Evolutionary conservation across 139 green algal species (phyloP).

Genomic region (Zygnema cylindricum): DNA sequence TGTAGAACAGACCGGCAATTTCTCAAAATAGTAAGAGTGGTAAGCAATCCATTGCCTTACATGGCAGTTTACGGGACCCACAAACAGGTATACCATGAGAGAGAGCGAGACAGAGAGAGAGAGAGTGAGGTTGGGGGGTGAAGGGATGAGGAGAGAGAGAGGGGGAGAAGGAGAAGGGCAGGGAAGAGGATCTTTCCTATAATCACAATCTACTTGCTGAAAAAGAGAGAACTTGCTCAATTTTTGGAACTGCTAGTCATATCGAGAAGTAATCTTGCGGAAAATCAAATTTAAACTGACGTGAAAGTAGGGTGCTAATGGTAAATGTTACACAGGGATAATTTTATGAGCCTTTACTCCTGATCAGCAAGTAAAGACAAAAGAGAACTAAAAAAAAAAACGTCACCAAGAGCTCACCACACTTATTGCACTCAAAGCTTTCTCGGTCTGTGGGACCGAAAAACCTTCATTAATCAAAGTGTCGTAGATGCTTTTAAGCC

Average conservation of each 20-base stretch:
- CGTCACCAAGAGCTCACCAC: neutral
- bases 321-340: neutral
- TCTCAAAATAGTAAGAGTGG: neutral
- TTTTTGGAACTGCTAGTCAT: too few relatives aligned
- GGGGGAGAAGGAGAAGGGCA: constrained; percentile 1
- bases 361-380: neutral
- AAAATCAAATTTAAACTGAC: neutral
- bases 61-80: neutral
- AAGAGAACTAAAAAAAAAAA: neutral
- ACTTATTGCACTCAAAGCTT: neutral
- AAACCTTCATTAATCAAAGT: neutral
- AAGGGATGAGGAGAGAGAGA: neutral
- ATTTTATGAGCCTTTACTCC: neutral
- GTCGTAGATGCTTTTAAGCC: neutral
- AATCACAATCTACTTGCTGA: too few relatives aligned
- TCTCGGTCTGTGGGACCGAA: neutral
- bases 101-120: constrained; percentile 2
- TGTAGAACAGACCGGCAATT: neutral
- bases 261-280: too few relatives aligned
- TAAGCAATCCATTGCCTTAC: neutral
- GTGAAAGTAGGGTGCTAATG: neutral
- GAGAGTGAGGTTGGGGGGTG: neutral
- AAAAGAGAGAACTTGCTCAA: too few relatives aligned
- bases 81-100: neutral
- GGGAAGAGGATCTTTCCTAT: too few relatives aligned